These are phyloP conservation scores for Porogramme epimiltina DNA, from an alignment of 1,284 basidiomycete genomes.

Conservation along the genomic window DNA sequence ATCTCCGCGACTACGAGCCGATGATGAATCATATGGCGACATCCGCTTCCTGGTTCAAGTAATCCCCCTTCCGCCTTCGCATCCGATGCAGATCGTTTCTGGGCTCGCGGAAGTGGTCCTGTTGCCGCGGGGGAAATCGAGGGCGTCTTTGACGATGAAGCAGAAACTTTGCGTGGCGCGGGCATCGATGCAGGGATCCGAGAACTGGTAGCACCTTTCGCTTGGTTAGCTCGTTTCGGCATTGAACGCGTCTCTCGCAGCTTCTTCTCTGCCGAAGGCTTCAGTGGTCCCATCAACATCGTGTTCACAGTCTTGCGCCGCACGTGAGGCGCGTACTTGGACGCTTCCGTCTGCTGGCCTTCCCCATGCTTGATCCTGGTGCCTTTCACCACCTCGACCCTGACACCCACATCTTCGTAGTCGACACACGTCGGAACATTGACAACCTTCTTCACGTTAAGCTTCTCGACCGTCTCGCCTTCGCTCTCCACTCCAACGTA, in stretches of 20 bases:
- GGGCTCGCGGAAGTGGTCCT: no score
- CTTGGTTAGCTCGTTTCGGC: no score
- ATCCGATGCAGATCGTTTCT: no score
- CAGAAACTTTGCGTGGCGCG: background rate
- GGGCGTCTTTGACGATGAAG: background rate
- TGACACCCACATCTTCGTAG: conserved; percentile 4
- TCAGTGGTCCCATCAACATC: no score
- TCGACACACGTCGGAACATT: conserved; percentile 1
- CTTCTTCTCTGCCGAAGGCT: no score
- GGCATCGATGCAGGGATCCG: no score
- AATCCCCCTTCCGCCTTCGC: no score
- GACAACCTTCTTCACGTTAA: background rate
- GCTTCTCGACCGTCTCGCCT: background rate
- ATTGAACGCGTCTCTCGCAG: no score
- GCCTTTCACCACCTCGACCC: background rate
- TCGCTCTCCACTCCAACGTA: conserved; percentile 6
- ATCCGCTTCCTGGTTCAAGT: background rate
- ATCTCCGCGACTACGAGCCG: conserved; percentile 5
- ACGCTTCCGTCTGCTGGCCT: background rate
- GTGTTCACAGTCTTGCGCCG: no score
- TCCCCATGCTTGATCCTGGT: background rate
- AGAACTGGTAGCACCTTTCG: no score
- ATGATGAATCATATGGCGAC: background rate
- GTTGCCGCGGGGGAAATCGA: no score
- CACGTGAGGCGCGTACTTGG: no score